phyloP scores from a whole-genome alignment of 495 filamentous ascomycete species.

The Chaetomium cochliodes region DNA sequence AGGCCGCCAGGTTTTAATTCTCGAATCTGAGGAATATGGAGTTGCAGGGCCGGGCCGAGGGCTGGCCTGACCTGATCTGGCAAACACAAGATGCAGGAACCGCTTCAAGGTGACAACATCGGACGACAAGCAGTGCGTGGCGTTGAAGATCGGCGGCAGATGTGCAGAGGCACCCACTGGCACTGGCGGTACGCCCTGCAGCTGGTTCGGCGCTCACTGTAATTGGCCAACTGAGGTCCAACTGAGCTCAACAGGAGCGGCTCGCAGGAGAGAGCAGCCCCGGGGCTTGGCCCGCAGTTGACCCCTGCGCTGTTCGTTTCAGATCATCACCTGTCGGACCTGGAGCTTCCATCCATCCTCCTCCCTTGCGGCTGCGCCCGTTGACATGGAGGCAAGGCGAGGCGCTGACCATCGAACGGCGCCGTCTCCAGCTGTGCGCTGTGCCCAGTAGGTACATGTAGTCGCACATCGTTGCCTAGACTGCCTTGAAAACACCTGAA shows the following conservation, averaged over 20 bases:
- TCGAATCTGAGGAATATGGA: neutral
- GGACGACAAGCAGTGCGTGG: neutral
- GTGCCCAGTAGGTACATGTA: neutral
- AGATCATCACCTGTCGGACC: slow-evolving; percentile 9
- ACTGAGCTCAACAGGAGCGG: neutral
- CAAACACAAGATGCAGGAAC: neutral
- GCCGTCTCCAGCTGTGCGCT: neutral
- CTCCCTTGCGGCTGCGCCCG: neutral
- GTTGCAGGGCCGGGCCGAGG: neutral
- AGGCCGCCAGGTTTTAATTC: slow-evolving; percentile 5
- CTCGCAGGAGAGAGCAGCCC: neutral
- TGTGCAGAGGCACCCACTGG: neutral
- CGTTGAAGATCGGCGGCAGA: slow-evolving; percentile 6
- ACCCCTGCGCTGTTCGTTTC: slow-evolving; percentile 18
- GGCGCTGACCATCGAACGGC: neutral
- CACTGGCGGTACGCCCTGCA: neutral
- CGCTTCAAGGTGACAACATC: neutral
- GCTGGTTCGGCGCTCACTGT: neutral
- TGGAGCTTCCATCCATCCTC: too few species aligned
- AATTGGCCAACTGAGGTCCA: neutral
- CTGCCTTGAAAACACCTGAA: neutral
- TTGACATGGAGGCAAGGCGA: neutral
- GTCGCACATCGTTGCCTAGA: neutral
- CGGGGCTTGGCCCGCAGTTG: slow-evolving; percentile 14
- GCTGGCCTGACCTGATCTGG: neutral